Percentiles rank a stretch among this genome's conserved stretches.
Conservation (phyloP, 2,329 filamentous ascomycete species). For the Aureobasidium lini region DNA sequence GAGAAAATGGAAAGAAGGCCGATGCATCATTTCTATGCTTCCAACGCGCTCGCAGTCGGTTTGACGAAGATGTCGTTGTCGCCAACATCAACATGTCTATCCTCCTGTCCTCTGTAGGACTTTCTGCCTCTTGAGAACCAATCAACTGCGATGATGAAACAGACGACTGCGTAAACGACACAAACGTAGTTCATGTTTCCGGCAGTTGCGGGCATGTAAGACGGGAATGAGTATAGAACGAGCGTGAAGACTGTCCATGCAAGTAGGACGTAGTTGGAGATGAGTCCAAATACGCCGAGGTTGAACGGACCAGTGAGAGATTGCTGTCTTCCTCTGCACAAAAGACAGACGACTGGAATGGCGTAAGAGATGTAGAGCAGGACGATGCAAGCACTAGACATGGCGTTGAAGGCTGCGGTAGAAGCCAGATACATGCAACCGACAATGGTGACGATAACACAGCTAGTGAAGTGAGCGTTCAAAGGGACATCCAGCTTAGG, state of each 20-base stretch:
- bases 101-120: conserved; percentile 19
- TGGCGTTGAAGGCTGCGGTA: conserved; percentile 34
- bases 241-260: conserved; percentile 44
- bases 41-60: background rate
- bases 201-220: conserved; percentile 9
- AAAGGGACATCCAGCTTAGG: conserved; percentile 37
- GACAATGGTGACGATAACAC: conserved; percentile 37
- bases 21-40: background rate
- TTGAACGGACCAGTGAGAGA: conserved; percentile 43
- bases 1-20: background rate
- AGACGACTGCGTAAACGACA: conserved; percentile 35
- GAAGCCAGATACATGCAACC: conserved; percentile 41
- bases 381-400: conserved; percentile 46
- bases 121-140: conserved; percentile 32
- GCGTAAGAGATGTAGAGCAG: conserved; percentile 49
- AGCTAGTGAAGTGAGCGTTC: conserved; percentile 36
- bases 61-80: background rate
- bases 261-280: conserved; percentile 38
- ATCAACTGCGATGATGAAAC: conserved; percentile 29
- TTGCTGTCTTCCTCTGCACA: conserved; percentile 38
- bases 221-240: conserved; percentile 28
- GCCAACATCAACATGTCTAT: background rate
- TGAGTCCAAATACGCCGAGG: conserved; percentile 36
- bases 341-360: conserved; percentile 39
- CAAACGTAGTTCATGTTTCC: conserved; percentile 27